Base-by-base conservation (phyloP, 805 yeast genomes). In the Scheffersomyces spartinae region DNA sequence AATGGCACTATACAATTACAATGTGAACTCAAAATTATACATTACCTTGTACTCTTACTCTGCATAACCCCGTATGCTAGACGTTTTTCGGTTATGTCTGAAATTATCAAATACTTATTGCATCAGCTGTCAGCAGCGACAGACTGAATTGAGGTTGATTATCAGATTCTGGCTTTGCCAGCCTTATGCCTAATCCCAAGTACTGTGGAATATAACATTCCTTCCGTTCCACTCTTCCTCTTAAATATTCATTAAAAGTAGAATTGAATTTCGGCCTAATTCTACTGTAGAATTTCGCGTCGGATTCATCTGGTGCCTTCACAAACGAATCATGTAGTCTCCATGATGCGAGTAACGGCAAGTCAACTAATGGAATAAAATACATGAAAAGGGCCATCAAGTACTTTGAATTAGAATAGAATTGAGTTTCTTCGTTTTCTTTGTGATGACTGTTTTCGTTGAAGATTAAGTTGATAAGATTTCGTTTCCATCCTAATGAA, bases 381-480 rank as follows among this genome's bases (percentile, higher is more conserved):
- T 36, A 30, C 3, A 47, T 20, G 3, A 37, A 4, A 1, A 45
- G 15, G 4, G 47, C 27, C 13, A 23, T 23, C 1, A 40, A 7
- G 9, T 49, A 34, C 17, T 29, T 35, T 6, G 24, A 5, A n/a
- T 25, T 23, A 12, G 28, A 24, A 15, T 15, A 28, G 19, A 12
- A 35, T 17, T 26, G 33, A 3, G 27, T 30, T 6, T 22, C 23
- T 26, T 27, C n/a, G 28, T 20, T 17, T 6, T 25, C 17, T 2
- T 41, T 41, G 17, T 40, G 37, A 25, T 42, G 41, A 21, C 41
- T 25, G 24, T 47, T 45, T 5, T 45, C 44, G 19, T 46, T 43
- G 22, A 39, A 40, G 15, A 49, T 39, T 3, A 51, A 35, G 31
- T 58, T 55, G 17, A 55, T 45, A 43, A 55, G 42, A 29, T 58